A percentile compares a stretch with the other conserved stretches of the same genome.
Conservation (phyloP, 352 stramenopile species). For the Peronosclerospora sorghi region DNA sequence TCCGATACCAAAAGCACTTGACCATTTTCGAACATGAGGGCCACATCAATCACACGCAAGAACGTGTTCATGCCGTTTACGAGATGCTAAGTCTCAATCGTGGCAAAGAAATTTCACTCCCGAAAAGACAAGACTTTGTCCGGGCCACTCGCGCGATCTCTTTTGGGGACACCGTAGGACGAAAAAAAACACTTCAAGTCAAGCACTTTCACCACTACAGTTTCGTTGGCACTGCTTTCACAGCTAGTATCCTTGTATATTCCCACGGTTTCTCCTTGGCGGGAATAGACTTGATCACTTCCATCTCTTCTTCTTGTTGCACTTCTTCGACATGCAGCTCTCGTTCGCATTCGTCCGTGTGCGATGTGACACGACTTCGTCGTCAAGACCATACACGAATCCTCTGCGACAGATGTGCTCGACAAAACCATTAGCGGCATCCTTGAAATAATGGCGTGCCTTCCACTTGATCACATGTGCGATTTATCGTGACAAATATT, state of each 20-base stretch:
- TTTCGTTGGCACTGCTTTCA: conserved; percentile 1
- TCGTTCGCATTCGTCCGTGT: too few relatives aligned
- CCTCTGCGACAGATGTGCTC: too few relatives aligned
- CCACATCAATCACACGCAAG: conserved; percentile 22
- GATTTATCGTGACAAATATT: too few relatives aligned
- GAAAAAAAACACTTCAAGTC: conserved; percentile 5
- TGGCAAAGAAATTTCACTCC: conserved; percentile 41
- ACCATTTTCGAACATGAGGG: conserved; percentile 25
- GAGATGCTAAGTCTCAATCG: not conserved
- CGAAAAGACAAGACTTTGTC: conserved; percentile 17
- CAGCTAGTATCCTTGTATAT: too few relatives aligned
- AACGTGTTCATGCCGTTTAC: conserved; percentile 10
- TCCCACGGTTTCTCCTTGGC: too few relatives aligned
- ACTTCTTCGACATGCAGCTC: conserved; percentile 29
- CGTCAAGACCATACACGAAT: too few relatives aligned
- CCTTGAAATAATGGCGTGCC: not conserved
- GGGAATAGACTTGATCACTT: too few relatives aligned
- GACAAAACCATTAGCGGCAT: conserved; percentile 1
- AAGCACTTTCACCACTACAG: not conserved
- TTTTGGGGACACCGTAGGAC: conserved; percentile 2
- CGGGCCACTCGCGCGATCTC: conserved; percentile 18
- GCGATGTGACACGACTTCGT: too few relatives aligned
- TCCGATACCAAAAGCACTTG: too few relatives aligned
- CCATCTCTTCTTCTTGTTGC: conserved; percentile 7
- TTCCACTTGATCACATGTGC: conserved; percentile 24